Evolutionary conservation across 345 rosid species (phyloP).

Genomic region (Eucalyptus polybractea): DNA sequence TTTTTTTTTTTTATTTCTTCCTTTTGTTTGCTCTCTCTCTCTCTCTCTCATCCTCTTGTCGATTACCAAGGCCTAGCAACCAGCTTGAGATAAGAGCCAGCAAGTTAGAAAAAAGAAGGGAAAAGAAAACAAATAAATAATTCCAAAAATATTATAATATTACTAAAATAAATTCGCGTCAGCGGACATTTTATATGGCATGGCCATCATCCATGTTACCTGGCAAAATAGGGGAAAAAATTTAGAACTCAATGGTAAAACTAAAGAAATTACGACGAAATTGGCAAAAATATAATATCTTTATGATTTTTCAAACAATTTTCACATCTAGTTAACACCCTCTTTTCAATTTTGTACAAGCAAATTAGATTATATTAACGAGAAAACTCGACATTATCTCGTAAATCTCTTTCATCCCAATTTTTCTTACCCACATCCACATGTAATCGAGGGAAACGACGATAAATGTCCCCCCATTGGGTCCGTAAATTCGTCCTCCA

Average conservation of each 20-base stretch:
- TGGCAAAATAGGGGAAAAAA: too few relatives aligned
- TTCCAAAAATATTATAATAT: too few relatives aligned
- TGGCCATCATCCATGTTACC: not conserved
- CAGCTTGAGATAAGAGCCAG: not conserved
- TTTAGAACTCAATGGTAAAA: too few relatives aligned
- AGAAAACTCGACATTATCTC: too few relatives aligned
- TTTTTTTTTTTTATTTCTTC: too few relatives aligned
- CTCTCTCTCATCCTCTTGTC: not conserved
- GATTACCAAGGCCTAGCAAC: not conserved
- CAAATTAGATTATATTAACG: too few relatives aligned
- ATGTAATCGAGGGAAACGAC: too few relatives aligned
- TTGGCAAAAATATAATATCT: not conserved
- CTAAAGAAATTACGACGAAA: rapidly evolving
- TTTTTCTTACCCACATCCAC: too few relatives aligned
- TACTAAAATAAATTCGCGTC: rapidly evolving
- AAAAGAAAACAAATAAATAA: too few relatives aligned
- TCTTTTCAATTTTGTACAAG: not conserved
- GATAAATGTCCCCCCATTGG: not conserved
- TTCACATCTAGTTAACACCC: not conserved
- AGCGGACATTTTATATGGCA: not conserved
- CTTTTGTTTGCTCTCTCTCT: too few relatives aligned
- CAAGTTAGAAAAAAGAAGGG: not conserved
- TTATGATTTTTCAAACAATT: too few relatives aligned
- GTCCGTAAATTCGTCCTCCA: not conserved
- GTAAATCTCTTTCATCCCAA: not conserved